Base-by-base conservation (phyloP, 805 yeast species). In the Wickerhamomyces strasburgensis region DNA sequence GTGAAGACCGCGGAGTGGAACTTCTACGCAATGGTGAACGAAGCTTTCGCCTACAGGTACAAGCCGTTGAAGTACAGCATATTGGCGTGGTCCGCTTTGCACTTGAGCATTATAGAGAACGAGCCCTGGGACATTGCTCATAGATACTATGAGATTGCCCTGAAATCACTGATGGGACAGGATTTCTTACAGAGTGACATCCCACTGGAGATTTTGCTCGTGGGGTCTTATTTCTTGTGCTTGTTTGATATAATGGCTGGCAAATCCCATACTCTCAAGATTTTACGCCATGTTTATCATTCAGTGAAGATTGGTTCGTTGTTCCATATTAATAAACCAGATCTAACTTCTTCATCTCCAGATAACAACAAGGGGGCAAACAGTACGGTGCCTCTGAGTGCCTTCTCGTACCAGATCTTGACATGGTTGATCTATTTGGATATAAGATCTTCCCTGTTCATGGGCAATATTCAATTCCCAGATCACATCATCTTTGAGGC, bases 401-500 rank as follows among this genome's bases (percentile, higher is more conserved):
- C 30, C 5, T 25, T 37, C n/a, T 17, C 37, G 2, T 28, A 33
- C 24, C 41, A 38, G 29, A 27, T 38, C 11, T 10, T 38, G 29
- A 37, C 37, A 4, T 37, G 40, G 40, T 14, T 37, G 37, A 33
- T 37, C 24, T 37, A 37, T 19, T 30, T 37, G 14, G 40, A 37
- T 16, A 14, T 37, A 14, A 29, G 40, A 26, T 25, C 33, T 17
- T 30, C 37, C 3, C 21, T 37, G 28, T 37, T 37, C 29, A 33
- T 37, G 5, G 40, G 40, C 5, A 37, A 37, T 15, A 37, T 33
- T 14, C 40, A 37, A n/a, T 38, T 33, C 19, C 41, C 41, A 5
- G 34, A 34, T 34, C 33, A 37, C 16, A 13, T 37, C 5, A 37
- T 33, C 17, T 14, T 37, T 14, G 39, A 29, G 32, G 28, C 6